A percentile compares a stretch with the other conserved stretches of the same genome.
These are phyloP conservation scores for Suhomyces bribrorum DNA, from an alignment of 1,139 yeast genomes.

Conservation along the genomic window DNA sequence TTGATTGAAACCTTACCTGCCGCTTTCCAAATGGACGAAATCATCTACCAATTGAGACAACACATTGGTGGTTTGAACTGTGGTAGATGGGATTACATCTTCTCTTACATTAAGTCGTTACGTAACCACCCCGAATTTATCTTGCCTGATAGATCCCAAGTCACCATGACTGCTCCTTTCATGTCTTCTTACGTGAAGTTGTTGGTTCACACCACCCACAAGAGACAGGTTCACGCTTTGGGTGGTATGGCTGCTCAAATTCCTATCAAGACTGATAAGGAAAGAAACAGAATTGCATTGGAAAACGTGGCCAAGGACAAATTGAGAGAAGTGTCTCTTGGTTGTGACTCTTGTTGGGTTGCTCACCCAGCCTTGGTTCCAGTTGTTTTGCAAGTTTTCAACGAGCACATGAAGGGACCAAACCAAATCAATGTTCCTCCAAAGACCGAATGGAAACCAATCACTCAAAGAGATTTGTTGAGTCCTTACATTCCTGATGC, in stretches of 20 bases:
- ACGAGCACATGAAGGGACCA: conserved; percentile 82
- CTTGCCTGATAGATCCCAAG: conserved; percentile 29
- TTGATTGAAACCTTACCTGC: conserved; percentile 34
- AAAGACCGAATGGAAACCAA: conserved; percentile 44
- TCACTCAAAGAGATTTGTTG: conserved; percentile 68
- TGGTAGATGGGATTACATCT: conserved; percentile 36
- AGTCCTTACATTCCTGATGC: conserved; percentile 70
- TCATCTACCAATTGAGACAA: conserved; percentile 29
- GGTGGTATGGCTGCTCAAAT: conserved; percentile 37
- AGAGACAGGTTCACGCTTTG: conserved; percentile 33
- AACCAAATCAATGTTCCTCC: conserved; percentile 73
- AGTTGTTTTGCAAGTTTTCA: conserved; percentile 73
- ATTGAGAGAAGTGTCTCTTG: conserved; percentile 67
- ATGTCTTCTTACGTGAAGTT: conserved; percentile 30
- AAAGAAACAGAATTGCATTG: conserved; percentile 26
- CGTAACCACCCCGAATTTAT: conserved; percentile 25
- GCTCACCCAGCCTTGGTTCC: conserved; percentile 81
- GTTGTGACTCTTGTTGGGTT: conserved; percentile 83
- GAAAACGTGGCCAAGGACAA: conserved; percentile 29
- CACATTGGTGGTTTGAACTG: conserved; percentile 33
- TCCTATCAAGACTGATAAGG: conserved; percentile 30
- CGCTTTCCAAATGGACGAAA: conserved; percentile 35
- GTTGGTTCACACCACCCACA: conserved; percentile 30
- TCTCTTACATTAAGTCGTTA: conserved; percentile 30
- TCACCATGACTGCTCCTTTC: conserved; percentile 31